These are phyloP conservation scores for Aureobasidium lini DNA, from an alignment of 2,329 filamentous ascomycete genomes.

Conservation along the genomic window DNA sequence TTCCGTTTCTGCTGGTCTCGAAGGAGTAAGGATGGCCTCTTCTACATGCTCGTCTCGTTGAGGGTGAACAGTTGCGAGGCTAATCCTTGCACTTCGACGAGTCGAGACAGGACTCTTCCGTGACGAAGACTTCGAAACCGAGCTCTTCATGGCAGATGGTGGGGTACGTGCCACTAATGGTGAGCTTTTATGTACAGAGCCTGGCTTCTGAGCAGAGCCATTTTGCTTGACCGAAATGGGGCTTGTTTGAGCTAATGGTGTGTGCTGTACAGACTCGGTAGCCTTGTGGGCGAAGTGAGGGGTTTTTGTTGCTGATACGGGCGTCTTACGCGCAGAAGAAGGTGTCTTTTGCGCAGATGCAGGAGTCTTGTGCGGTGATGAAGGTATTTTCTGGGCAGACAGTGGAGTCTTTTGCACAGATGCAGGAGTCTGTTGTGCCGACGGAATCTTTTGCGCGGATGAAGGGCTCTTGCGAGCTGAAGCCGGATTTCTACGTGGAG, in stretches of 20 bases:
- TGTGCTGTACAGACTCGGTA: neutral
- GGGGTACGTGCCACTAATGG: neutral
- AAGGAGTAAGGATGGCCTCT: neutral
- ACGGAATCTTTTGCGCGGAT: neutral
- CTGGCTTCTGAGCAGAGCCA: neutral
- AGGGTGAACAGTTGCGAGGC: neutral
- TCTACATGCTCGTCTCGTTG: neutral
- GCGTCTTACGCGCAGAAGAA: neutral
- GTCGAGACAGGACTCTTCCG: constrained; percentile 10
- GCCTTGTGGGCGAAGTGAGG: neutral
- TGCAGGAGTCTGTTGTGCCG: neutral
- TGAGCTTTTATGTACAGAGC: neutral
- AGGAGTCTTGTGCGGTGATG: neutral
- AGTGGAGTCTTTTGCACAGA: neutral
- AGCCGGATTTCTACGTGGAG: neutral
- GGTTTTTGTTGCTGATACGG: neutral
- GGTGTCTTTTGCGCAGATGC: neutral
- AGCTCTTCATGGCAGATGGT: neutral
- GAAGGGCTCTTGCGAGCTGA: constrained; percentile 7
- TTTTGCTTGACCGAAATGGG: constrained; percentile 2
- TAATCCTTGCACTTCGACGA: constrained; percentile 3
- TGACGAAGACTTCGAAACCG: neutral
- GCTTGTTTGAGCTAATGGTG: neutral
- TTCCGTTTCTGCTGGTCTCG: neutral
- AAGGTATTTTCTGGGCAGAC: neutral